These are phyloP conservation scores for Penicillium manginii DNA, from an alignment of 495 filamentous ascomycete species.

Conservation along the genomic window DNA sequence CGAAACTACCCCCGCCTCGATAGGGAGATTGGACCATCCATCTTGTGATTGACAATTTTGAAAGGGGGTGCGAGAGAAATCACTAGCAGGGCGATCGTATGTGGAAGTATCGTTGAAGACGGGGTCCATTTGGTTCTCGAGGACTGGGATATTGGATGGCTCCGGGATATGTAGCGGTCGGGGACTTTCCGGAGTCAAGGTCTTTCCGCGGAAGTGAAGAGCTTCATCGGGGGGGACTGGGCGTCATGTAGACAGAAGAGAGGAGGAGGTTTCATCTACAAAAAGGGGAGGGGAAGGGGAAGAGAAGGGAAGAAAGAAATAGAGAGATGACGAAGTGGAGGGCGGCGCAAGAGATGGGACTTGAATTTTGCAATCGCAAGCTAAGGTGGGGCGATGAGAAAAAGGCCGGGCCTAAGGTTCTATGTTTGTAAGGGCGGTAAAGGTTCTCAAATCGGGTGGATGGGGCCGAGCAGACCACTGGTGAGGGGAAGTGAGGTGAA, in stretches of 20 bases:
- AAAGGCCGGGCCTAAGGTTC: conserved; percentile 23
- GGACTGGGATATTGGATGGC: conserved; percentile 70
- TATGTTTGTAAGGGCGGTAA: conserved; percentile 22
- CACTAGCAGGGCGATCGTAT: conserved; percentile 44
- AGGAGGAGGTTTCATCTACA: conserved; percentile 50
- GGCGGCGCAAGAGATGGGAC: conserved; percentile 1
- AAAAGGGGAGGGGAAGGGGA: conserved; percentile 11
- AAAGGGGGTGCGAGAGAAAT: conserved; percentile 16
- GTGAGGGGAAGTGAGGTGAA: conserved; percentile 7
- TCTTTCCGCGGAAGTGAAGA: conserved; percentile 68
- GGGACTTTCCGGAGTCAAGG: conserved; percentile 72
- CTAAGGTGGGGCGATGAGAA: conserved; percentile 41
- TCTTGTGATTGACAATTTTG: conserved; percentile 20
- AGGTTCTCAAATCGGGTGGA: conserved; percentile 15
- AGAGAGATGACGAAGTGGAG: conserved; percentile 6
- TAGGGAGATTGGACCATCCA: conserved; percentile 20
- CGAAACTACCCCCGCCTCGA: conserved; percentile 24
- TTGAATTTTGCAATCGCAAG: conserved; percentile 36
- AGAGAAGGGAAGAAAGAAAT: conserved; percentile 15
- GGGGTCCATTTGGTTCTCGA: conserved; percentile 75
- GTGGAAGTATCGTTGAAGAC: conserved; percentile 70
- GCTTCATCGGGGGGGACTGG: conserved; percentile 65
- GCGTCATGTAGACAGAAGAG: conserved; percentile 59
- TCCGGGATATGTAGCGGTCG: conserved; percentile 71
- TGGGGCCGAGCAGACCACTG: conserved; percentile 5